phyloP scores from a whole-genome alignment of 371 early-diverging fungal species.

The Choanephora cucurbitarum region DNA sequence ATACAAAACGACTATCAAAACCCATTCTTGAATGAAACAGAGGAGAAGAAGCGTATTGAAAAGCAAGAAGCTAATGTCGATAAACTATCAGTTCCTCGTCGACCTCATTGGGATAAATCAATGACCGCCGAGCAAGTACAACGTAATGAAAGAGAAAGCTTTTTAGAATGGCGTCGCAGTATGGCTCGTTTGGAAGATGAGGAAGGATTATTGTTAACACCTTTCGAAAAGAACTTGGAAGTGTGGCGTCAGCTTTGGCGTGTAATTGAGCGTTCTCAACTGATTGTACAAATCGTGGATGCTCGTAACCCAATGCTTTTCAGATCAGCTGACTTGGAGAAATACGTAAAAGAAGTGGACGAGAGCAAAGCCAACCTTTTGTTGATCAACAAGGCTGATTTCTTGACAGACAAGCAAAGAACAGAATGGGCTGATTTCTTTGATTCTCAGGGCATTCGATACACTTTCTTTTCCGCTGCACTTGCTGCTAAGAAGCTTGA shows the following conservation, averaged over 20 bases:
- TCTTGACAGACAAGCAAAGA: constrained; percentile 74
- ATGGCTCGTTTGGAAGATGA: constrained; percentile 90
- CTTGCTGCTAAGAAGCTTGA: constrained; percentile 60
- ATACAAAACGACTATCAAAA: constrained; percentile 76
- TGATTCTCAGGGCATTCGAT: constrained; percentile 75
- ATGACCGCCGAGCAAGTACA: constrained; percentile 88
- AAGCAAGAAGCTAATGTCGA: constrained; percentile 78
- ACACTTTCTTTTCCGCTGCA: constrained; percentile 90
- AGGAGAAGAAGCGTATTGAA: constrained; percentile 69
- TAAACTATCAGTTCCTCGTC: constrained; percentile 79
- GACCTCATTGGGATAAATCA: constrained; percentile 88
- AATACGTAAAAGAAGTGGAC: constrained; percentile 90
- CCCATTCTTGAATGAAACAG: constrained; percentile 79
- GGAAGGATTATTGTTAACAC: constrained; percentile 89
- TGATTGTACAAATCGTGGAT: constrained; percentile 99
- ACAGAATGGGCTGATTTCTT: constrained; percentile 91
- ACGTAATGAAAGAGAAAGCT: constrained; percentile 78
- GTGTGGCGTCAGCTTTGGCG: constrained; percentile 99
- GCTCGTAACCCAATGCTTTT: constrained; percentile 97
- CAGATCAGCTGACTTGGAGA: constrained; percentile 90
- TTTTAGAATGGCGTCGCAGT: constrained; percentile 91
- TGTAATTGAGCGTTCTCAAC: constrained; percentile 96
- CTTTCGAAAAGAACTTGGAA: constrained; percentile 99
- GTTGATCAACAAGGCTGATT: constrained; percentile 98
- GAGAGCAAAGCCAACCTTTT: constrained; percentile 80